Conservation (phyloP, 495 filamentous ascomycete species). For the Amorphotheca resinae region DNA sequence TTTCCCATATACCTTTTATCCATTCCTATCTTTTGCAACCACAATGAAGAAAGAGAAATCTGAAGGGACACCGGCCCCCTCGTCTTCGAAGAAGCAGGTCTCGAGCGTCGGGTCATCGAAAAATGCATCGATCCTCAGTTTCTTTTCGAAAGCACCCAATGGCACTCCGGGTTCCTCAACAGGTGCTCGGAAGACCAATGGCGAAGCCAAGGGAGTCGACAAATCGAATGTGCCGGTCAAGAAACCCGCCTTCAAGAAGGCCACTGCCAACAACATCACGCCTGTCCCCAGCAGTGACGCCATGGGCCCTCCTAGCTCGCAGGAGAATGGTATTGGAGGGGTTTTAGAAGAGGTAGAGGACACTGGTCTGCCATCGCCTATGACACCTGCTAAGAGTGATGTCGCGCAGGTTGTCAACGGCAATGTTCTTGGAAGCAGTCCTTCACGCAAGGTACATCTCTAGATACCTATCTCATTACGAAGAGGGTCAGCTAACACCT, state of each 20-base stretch:
- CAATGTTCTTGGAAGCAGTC: constrained; percentile 35
- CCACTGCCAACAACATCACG: constrained; percentile 37
- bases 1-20: background rate
- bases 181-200: constrained; percentile 22
- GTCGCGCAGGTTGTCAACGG: constrained; percentile 21
- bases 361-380: constrained; percentile 25
- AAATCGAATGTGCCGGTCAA: constrained; percentile 13
- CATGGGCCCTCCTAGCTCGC: constrained; percentile 41
- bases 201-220: constrained; percentile 31
- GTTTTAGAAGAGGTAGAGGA: constrained; percentile 32
- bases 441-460: constrained; percentile 42
- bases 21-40: background rate
- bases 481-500: background rate
- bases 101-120: constrained; percentile 27
- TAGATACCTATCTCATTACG: background rate
- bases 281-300: constrained; percentile 77
- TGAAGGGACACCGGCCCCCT: constrained; percentile 19
- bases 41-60: background rate
- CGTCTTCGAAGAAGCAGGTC: constrained; percentile 17
- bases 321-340: constrained; percentile 32
- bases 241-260: constrained; percentile 25
- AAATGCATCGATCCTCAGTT: constrained; percentile 73
- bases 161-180: constrained; percentile 12
- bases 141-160: constrained; percentile 52
- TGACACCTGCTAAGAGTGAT: constrained; percentile 27